These are phyloP conservation scores for Salix koriyanagi DNA, from an alignment of 345 rosid genomes.

Conservation along the genomic window DNA sequence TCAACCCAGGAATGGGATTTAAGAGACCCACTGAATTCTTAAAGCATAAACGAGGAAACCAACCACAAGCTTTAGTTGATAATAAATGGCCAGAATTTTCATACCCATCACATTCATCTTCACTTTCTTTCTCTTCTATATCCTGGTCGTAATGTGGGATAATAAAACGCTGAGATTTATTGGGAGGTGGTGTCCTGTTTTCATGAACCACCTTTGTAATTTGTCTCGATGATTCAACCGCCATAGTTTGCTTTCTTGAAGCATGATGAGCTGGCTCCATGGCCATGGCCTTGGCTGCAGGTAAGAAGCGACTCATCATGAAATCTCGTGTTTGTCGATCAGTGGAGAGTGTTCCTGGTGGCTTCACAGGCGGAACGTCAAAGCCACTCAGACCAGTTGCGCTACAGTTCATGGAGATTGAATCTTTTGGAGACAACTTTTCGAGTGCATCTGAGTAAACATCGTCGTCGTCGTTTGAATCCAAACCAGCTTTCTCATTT, in stretches of 20 bases:
- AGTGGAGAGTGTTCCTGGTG: constrained; percentile 40
- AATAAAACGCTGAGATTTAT: constrained; percentile 23
- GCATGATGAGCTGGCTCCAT: constrained; percentile 61
- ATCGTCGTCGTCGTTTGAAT: constrained; percentile 37
- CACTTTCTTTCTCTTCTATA: constrained; percentile 40
- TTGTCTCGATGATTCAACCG: constrained; percentile 50
- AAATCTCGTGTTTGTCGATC: constrained; percentile 65
- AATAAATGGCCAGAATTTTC: constrained; percentile 34
- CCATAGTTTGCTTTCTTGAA: constrained; percentile 45
- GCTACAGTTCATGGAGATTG: constrained; percentile 56
- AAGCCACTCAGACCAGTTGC: constrained; percentile 55
- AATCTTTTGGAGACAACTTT: constrained; percentile 45
- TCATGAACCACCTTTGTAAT: constrained; percentile 28
- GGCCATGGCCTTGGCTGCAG: constrained; percentile 97
- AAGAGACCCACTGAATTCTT: constrained; percentile 53
- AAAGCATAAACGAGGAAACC: constrained; percentile 64
- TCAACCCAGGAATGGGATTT: constrained; percentile 59
- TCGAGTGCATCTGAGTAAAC: constrained; percentile 74
- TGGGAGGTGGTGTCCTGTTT: constrained; percentile 30
- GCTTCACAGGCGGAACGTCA: constrained; percentile 37
- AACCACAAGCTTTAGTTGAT: constrained; percentile 66
- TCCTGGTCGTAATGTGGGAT: constrained; percentile 35
- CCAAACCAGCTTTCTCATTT: constrained; percentile 20
- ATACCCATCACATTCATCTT: constrained; percentile 38
- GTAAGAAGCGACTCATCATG: constrained; percentile 90